A percentile compares a stretch with the other conserved stretches of the same genome.
Conservation (phyloP, 2,329 filamentous ascomycete genomes). For the Aspergillus sp. region DNA sequence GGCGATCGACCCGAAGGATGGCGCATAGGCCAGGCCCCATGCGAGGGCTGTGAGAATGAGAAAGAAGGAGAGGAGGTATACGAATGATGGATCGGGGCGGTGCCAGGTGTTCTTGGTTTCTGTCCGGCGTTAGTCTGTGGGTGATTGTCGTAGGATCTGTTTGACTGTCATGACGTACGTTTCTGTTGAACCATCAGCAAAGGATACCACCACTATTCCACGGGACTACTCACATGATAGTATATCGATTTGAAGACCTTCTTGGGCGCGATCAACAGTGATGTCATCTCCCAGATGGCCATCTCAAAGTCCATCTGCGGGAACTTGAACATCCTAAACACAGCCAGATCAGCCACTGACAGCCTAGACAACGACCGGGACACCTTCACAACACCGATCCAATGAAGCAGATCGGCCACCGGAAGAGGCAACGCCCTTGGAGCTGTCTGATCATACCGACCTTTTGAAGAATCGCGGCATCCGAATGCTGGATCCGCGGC, state of each 20-base stretch:
- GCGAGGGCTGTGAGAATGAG: slow-evolving; percentile 55
- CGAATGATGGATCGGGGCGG: slow-evolving; percentile 67
- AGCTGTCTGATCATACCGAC: slow-evolving; percentile 24
- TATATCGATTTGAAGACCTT: slow-evolving; percentile 71
- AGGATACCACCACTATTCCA: slow-evolving; percentile 9
- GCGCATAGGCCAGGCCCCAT: slow-evolving; percentile 59
- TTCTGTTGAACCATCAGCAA: slow-evolving; percentile 29
- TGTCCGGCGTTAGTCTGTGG: slow-evolving; percentile 24
- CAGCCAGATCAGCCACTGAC: slow-evolving; percentile 1
- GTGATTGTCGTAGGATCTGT: neutral
- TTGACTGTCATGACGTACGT: slow-evolving; percentile 30
- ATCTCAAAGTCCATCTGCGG: slow-evolving; percentile 74
- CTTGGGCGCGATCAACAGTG: slow-evolving; percentile 66
- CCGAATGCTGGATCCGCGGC: slow-evolving; percentile 53
- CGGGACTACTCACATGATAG: slow-evolving; percentile 57
- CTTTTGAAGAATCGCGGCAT: slow-evolving; percentile 68
- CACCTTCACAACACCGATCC: no score
- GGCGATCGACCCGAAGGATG: slow-evolving; percentile 46
- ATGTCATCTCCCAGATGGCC: slow-evolving; percentile 71
- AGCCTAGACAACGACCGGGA: no score
- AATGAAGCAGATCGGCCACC: neutral
- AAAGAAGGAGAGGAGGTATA: slow-evolving; percentile 68
- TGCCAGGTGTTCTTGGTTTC: slow-evolving; percentile 72
- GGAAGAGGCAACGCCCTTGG: neutral
- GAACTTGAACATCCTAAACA: slow-evolving; percentile 64